These are phyloP conservation scores for Takashimella koratensis DNA, from an alignment of 1,284 basidiomycete genomes.

Conservation along the genomic window DNA sequence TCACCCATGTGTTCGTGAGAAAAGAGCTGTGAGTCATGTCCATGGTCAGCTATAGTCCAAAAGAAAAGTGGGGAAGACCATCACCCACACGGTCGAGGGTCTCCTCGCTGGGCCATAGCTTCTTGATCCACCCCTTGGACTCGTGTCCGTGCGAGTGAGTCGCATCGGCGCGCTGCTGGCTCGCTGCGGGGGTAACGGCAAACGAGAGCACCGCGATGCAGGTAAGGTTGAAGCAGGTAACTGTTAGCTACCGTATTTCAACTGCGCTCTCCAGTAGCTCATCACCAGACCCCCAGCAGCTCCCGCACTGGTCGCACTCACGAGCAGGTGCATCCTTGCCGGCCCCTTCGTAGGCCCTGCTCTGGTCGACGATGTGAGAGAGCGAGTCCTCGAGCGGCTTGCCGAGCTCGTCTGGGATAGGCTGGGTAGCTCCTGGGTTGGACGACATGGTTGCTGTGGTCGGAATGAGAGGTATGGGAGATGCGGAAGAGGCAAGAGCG, in stretches of 20 bases:
- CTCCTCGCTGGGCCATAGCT: constrained; percentile 39
- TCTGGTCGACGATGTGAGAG: constrained; percentile 29
- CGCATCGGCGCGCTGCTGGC: constrained; percentile 29
- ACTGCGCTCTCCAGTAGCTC: too few species aligned
- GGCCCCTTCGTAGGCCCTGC: constrained; percentile 5
- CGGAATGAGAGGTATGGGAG: too few species aligned
- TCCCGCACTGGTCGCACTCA: too few species aligned
- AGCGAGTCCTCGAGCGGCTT: constrained; percentile 34
- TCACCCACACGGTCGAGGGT: constrained; percentile 37
- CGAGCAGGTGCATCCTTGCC: constrained; percentile 29
- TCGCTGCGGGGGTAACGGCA: too few species aligned
- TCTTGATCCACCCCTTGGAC: constrained; percentile 31
- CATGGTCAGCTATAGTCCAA: too few species aligned
- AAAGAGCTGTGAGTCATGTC: too few species aligned
- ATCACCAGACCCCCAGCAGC: too few species aligned
- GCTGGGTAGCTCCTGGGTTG: constrained; percentile 12
- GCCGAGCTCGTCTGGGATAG: constrained; percentile 27
- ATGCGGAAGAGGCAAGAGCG: too few species aligned
- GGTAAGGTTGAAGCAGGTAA: too few species aligned
- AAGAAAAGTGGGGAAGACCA: not conserved
- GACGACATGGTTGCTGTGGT: constrained; percentile 21
- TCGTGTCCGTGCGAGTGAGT: constrained; percentile 27
- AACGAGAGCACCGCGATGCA: too few species aligned
- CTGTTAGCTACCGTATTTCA: too few species aligned
- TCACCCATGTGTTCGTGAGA: constrained; percentile 44